A percentile compares a stretch with the other conserved stretches of the same genome.
Conservation (phyloP, 306 rosid genomes). For the Dalbergia cultrata region DNA sequence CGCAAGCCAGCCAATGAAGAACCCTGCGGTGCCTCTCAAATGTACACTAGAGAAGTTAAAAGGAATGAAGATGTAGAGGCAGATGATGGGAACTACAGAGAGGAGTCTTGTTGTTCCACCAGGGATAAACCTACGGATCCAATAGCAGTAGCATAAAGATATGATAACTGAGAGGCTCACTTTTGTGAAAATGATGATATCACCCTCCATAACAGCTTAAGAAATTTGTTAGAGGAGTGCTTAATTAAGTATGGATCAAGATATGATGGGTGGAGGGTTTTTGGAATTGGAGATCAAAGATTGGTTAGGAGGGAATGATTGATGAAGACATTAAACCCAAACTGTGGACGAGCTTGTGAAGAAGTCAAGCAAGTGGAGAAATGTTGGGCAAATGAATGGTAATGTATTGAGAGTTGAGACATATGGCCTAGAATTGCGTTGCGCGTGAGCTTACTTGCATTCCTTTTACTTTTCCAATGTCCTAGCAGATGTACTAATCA, state of each 20-base stretch:
- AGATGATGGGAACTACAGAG: slow-evolving; percentile 52
- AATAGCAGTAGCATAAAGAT: slow-evolving; percentile 56
- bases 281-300: background rate
- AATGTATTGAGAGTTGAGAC: background rate
- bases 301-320: background rate
- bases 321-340: background rate
- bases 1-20: slow-evolving; percentile 65
- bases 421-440: background rate
- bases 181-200: slow-evolving; percentile 47
- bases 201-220: slow-evolving; percentile 49
- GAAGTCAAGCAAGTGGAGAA: background rate
- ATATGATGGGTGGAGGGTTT: background rate
- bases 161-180: slow-evolving; percentile 41
- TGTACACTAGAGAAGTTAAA: slow-evolving; percentile 56
- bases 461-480: background rate
- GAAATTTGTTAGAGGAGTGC: background rate
- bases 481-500: background rate
- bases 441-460: background rate
- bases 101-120: slow-evolving; percentile 50
- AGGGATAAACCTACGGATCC: slow-evolving; percentile 41
- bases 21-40: slow-evolving; percentile 52
- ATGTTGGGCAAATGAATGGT: background rate
- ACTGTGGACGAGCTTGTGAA: background rate
- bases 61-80: slow-evolving; percentile 60
- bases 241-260: background rate